Evolutionary conservation across 129 eudicot species (phyloP).

Genomic region (Logfia minima): DNA sequence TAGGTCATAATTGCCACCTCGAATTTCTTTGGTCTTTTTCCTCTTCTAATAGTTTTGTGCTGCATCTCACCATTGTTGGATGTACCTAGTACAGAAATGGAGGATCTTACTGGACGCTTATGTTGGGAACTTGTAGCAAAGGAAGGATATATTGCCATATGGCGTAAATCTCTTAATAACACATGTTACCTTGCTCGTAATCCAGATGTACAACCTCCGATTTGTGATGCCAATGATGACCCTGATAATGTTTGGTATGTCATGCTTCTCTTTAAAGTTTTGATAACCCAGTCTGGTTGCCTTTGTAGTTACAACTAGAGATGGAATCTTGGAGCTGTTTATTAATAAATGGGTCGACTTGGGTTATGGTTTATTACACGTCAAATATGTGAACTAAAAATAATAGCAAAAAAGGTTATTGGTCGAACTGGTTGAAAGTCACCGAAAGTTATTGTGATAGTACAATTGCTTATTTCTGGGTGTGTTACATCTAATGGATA

Average conservation of each 20-base stretch:
- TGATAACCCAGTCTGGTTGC: background rate
- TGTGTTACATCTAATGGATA: background rate
- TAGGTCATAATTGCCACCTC: no score
- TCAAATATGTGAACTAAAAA: no score
- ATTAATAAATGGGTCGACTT: no score
- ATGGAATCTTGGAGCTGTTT: no score
- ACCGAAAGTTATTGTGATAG: background rate
- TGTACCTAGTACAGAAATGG: conserved; percentile 58
- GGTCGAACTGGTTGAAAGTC: background rate
- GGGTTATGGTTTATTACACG: no score
- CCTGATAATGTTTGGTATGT: conserved; percentile 76
- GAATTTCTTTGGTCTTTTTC: background rate
- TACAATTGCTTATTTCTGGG: conserved; percentile 11
- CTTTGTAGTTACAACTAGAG: no score
- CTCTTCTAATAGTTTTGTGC: conserved; percentile 10
- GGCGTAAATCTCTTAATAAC: conserved; percentile 80
- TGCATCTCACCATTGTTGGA: conserved; percentile 15
- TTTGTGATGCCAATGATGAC: conserved; percentile 61
- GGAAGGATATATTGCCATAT: conserved; percentile 71
- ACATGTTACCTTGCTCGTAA: conserved; percentile 66
- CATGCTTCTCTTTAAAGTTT: conserved; percentile 16
- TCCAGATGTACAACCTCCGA: conserved; percentile 46
- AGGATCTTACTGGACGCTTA: conserved; percentile 63
- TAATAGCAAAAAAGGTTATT: background rate
- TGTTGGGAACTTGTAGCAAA: conserved; percentile 80